Evolutionary conservation across 2,329 filamentous ascomycete genomes (phyloP).

Genomic region (Fusarium xyrophilum): DNA sequence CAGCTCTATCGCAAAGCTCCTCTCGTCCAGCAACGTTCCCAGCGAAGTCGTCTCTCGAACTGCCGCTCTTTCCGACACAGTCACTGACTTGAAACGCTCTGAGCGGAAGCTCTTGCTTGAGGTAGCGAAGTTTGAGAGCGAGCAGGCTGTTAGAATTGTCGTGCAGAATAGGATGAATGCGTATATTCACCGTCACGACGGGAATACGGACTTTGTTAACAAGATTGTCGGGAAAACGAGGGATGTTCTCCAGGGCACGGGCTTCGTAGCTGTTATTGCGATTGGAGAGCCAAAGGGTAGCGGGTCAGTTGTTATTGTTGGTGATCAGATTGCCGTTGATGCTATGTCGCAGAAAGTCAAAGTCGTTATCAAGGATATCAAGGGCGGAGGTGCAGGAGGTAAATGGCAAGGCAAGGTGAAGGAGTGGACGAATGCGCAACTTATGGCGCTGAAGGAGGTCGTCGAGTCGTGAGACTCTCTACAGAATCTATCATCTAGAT

Average conservation of each 20-base stretch:
- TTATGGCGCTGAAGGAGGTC: conserved; percentile 32
- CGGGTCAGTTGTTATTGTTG: conserved; percentile 40
- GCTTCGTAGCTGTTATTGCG: conserved; percentile 35
- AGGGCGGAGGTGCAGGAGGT: conserved; percentile 41
- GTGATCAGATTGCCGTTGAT: conserved; percentile 35
- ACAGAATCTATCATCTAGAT: background rate
- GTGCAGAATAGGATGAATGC: conserved; percentile 31
- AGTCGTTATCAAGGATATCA: conserved; percentile 33
- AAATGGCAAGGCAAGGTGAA: conserved; percentile 46
- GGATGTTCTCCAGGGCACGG: conserved; percentile 24
- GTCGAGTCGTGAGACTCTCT: conserved; percentile 21
- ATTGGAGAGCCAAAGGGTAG: conserved; percentile 37
- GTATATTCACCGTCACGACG: conserved; percentile 38
- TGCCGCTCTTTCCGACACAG: conserved; percentile 17
- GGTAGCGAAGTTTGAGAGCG: conserved; percentile 42
- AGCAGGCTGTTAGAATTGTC: conserved; percentile 21
- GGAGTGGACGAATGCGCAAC: conserved; percentile 38
- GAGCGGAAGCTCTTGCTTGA: conserved; percentile 43
- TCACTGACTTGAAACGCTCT: conserved; percentile 31
- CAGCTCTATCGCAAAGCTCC: conserved; percentile 35
- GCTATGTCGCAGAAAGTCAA: conserved; percentile 26
- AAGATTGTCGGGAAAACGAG: conserved; percentile 37
- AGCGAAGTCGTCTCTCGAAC: conserved; percentile 33
- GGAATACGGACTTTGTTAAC: conserved; percentile 44
- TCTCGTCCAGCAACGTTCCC: conserved; percentile 36